Evolutionary conservation across 257 asterid genomes (phyloP).

Genomic region (Jaltomata sinuosa): DNA sequence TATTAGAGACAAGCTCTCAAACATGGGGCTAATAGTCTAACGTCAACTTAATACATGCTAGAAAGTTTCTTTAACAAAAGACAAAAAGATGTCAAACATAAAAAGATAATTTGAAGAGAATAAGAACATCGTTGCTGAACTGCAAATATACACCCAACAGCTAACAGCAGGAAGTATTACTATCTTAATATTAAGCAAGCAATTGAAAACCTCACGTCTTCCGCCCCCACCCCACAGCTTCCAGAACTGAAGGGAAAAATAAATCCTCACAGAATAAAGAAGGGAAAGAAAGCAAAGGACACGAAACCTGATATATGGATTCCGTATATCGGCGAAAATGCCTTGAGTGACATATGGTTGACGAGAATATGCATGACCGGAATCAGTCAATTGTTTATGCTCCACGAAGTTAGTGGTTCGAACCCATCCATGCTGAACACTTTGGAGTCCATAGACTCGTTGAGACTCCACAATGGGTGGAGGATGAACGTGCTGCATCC

Average conservation of each 20-base stretch:
- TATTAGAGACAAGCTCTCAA: neutral
- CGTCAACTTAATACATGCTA: neutral
- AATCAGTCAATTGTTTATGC: neutral
- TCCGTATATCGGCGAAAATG: slow-evolving; percentile 5
- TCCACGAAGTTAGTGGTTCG: neutral
- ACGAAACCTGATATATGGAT: slow-evolving; percentile 33
- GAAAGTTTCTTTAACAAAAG: neutral
- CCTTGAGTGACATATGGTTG: neutral
- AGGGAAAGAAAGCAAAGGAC: neutral
- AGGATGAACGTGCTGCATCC: slow-evolving; percentile 13
- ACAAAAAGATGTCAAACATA: neutral
- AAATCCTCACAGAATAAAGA: neutral
- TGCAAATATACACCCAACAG: neutral
- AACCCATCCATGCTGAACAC: neutral
- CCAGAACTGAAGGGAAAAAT: neutral
- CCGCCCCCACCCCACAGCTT: neutral
- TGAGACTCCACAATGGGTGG: neutral
- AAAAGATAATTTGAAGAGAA: neutral
- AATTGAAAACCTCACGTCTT: neutral
- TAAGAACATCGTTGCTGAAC: neutral
- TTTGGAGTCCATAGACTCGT: neutral
- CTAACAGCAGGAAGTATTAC: neutral
- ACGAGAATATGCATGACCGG: neutral
- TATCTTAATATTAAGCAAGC: neutral
- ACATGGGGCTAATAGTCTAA: neutral